Percentiles rank a stretch among this genome's conserved stretches.
Evolutionary conservation across 2,329 filamentous ascomycete genomes (phyloP).

Genomic region (Venturia effusa): DNA sequence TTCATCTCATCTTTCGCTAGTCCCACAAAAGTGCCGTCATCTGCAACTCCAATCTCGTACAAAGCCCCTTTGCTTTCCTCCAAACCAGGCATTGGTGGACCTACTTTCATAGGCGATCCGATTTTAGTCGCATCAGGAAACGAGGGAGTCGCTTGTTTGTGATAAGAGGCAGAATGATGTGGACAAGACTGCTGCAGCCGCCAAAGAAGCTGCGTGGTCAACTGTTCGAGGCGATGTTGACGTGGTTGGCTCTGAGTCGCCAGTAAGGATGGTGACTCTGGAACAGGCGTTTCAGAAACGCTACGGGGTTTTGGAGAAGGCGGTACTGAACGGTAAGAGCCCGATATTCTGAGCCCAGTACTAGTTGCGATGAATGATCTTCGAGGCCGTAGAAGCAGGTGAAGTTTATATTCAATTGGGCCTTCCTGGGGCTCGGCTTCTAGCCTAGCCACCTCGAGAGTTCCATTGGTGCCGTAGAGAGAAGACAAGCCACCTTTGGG

Average conservation of each 20-base stretch:
- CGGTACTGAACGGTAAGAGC: conserved; percentile 35
- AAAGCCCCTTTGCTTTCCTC: conserved; percentile 89
- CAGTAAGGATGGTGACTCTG: neutral
- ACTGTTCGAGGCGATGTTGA: conserved; percentile 74
- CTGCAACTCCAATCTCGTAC: conserved; percentile 93
- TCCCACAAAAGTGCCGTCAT: conserved; percentile 85
- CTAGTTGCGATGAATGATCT: conserved; percentile 63
- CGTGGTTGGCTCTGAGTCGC: conserved; percentile 44
- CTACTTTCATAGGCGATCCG: conserved; percentile 41
- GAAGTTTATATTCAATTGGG: conserved; percentile 92
- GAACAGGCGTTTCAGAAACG: conserved; percentile 15
- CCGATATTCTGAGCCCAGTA: conserved; percentile 44
- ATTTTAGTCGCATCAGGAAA: conserved; percentile 57
- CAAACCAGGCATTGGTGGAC: conserved; percentile 56
- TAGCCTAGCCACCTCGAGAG: conserved; percentile 52
- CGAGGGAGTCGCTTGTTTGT: conserved; percentile 62
- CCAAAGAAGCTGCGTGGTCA: conserved; percentile 94
- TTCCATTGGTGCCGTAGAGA: conserved; percentile 17
- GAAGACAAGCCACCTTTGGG: neutral
- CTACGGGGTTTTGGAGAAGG: conserved; percentile 18
- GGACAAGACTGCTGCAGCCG: conserved; percentile 77
- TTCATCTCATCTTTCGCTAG: conserved; percentile 84
- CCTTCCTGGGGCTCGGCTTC: conserved; percentile 89
- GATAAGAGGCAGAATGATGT: conserved; percentile 71
- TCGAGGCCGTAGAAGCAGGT: conserved; percentile 70